Evolutionary conservation across 805 yeast species (phyloP).

Genomic region (Candida odintsovae): DNA sequence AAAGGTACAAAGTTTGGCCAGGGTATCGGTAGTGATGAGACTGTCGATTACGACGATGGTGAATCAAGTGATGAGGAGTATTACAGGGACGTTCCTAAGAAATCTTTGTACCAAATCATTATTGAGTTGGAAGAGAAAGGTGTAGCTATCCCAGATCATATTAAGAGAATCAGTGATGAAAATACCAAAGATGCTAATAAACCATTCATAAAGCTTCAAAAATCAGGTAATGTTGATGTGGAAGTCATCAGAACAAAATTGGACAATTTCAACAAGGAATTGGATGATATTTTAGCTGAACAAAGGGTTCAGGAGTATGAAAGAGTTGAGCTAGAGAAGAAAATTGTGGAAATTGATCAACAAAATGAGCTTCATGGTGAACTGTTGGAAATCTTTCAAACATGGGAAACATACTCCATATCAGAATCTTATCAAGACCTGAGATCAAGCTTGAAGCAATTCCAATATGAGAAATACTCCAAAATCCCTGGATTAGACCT

Average conservation of each 20-base stretch:
- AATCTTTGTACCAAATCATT: conserved; percentile 21
- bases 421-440: not conserved
- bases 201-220: conserved; percentile 31
- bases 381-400: not conserved
- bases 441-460: not conserved
- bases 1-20: conserved; percentile 49
- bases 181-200: conserved; percentile 26
- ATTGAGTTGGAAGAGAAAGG: conserved; percentile 18
- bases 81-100: conserved; percentile 21
- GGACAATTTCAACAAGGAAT: conserved; percentile 12
- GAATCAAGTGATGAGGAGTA: conserved; percentile 20
- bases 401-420: not conserved
- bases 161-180: conserved; percentile 17
- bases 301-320: conserved; percentile 11
- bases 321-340: conserved; percentile 1
- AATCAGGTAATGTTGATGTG: conserved; percentile 25
- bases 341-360: not conserved
- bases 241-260: conserved; percentile 11
- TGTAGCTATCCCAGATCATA: conserved; percentile 12
- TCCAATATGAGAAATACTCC: not conserved
- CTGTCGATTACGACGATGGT: conserved; percentile 6
- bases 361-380: not conserved
- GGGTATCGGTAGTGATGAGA: conserved; percentile 64
- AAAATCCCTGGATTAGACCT: conserved; percentile 3
- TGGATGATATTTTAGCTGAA: conserved; percentile 8